Evolutionary conservation across 2,329 filamentous ascomycete species (phyloP).

Genomic region (Phoma sp.): DNA sequence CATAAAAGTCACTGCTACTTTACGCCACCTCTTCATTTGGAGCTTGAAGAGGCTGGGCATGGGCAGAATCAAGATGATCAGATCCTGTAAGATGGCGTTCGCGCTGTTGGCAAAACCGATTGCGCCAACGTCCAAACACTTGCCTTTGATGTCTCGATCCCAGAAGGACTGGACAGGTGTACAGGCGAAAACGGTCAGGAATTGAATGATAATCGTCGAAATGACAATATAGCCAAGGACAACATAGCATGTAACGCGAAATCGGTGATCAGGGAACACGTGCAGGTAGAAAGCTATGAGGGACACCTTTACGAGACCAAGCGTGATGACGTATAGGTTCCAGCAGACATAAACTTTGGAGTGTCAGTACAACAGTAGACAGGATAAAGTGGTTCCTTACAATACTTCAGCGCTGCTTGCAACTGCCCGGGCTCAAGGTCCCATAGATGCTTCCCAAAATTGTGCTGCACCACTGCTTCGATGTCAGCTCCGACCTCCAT

Average conservation of each 20-base stretch:
- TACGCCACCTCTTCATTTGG: conserved; percentile 25
- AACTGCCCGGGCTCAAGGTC: conserved; percentile 5
- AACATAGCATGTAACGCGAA: conserved; percentile 21
- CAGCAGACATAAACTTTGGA: conserved; percentile 27
- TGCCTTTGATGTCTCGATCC: conserved; percentile 31
- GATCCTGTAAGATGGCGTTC: conserved; percentile 27
- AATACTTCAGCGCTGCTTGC: conserved; percentile 2
- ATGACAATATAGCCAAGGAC: conserved; percentile 21
- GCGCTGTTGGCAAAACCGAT: conserved; percentile 30
- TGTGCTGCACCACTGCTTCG: conserved; percentile 24
- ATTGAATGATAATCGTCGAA: conserved; percentile 22
- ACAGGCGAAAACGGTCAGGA: conserved; percentile 31
- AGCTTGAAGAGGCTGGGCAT: conserved; percentile 24
- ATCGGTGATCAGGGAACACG: conserved; percentile 27
- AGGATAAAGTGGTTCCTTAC: background rate
- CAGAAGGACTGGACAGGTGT: conserved; percentile 28
- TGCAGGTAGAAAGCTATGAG: conserved; percentile 34
- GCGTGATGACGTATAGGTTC: conserved; percentile 25
- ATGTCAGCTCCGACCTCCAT: conserved; percentile 2
- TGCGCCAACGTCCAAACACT: conserved; percentile 28
- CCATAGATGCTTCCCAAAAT: conserved; percentile 32
- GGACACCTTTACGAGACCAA: conserved; percentile 29
- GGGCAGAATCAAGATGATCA: conserved; percentile 33
- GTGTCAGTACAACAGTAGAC: background rate
- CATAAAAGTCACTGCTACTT: conserved; percentile 31